phyloP scores from a whole-genome alignment of 2,329 filamentous ascomycete species.

The Microsporum audouinii region DNA sequence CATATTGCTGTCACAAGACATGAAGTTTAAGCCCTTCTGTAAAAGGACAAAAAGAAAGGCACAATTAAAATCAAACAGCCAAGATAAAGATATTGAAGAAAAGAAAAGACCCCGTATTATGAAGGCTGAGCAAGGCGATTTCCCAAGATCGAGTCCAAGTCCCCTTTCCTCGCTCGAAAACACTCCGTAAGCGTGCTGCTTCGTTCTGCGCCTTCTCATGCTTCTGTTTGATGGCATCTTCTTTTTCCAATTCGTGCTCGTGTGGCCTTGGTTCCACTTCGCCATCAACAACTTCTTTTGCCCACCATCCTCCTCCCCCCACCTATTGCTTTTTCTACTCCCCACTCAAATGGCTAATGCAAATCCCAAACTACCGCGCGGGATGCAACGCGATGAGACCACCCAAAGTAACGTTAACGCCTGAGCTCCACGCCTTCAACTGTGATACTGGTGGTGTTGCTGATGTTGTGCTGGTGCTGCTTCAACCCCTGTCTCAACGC shows the following conservation, averaged over 20 bases:
- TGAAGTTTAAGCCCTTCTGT: not conserved
- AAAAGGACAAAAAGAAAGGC: not conserved
- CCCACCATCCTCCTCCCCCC: not conserved
- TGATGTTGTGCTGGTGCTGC: not conserved
- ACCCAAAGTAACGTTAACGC: not conserved
- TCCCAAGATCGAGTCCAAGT: not conserved
- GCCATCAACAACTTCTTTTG: not conserved
- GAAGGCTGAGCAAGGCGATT: not conserved
- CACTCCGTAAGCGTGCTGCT: not conserved
- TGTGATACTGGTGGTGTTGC: not conserved
- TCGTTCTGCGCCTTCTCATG: not conserved
- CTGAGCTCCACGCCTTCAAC: slow-evolving; percentile 1
- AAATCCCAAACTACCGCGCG: slow-evolving; percentile 3
- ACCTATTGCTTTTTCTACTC: not conserved
- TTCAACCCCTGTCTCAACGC: not conserved
- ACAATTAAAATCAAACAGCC: not conserved
- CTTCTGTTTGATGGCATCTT: not conserved
- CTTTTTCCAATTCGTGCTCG: not conserved
- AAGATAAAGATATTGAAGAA: not conserved
- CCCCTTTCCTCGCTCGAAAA: not conserved
- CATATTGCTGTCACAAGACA: not conserved
- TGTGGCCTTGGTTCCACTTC: slow-evolving; percentile 1
- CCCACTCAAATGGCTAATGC: not conserved
- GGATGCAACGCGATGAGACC: not conserved
- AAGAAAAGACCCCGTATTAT: not conserved